phyloP scores from a whole-genome alignment of 2,329 filamentous ascomycete genomes.

The Epichloe brachyelytri region DNA sequence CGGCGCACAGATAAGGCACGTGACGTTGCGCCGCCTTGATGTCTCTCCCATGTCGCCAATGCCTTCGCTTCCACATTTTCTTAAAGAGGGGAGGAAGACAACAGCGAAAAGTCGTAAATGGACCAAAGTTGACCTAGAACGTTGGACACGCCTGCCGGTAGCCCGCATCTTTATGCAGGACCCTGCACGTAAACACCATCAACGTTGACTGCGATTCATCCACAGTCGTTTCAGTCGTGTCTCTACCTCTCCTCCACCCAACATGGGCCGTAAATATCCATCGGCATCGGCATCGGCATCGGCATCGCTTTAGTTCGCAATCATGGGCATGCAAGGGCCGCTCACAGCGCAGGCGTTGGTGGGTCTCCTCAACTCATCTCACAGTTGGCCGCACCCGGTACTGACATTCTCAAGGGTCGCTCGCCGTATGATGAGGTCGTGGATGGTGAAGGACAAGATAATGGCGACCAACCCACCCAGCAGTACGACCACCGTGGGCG shows the following conservation, averaged over 20 bases:
- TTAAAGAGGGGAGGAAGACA: no score
- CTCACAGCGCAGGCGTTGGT: constrained; percentile 45
- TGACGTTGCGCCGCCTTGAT: no score
- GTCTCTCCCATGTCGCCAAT: no score
- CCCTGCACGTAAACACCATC: no score
- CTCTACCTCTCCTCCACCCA: background rate
- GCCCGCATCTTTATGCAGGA: no score
- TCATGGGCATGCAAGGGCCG: constrained; percentile 42
- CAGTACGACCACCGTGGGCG: constrained; percentile 43
- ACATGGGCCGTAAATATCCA: background rate
- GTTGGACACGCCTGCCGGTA: no score
- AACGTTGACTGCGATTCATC: background rate
- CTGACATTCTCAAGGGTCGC: constrained; percentile 30
- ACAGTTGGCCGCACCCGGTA: background rate
- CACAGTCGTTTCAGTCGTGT: background rate
- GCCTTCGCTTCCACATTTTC: no score
- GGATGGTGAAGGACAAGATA: constrained; percentile 31
- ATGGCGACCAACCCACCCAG: constrained; percentile 29
- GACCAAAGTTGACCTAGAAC: no score
- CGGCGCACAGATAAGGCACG: no score
- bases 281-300: background rate
- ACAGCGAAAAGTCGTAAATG: no score
- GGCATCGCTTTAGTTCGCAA: background rate
- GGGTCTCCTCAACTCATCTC: constrained; percentile 11
- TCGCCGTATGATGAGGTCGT: constrained; percentile 48